Evolutionary conservation across 164 flowering plant genomes (phyloP).

Genomic region (Stephania yunnanensis): DNA sequence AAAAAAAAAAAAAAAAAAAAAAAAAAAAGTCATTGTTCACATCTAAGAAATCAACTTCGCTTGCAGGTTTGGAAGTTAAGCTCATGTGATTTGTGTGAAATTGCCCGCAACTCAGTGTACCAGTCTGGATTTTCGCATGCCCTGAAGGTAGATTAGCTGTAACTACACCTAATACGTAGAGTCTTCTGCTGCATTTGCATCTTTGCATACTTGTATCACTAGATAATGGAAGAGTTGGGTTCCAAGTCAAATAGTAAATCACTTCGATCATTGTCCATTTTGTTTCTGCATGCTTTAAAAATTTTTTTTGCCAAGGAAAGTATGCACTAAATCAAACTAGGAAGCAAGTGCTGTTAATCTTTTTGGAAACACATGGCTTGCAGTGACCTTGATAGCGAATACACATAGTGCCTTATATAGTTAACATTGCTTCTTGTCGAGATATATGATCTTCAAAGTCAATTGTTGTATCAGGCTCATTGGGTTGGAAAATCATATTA

Average conservation of each 20-base stretch:
- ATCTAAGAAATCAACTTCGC: neutral
- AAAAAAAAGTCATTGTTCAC: neutral
- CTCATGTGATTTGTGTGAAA: conserved; percentile 31
- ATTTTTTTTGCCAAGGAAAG: too few species aligned
- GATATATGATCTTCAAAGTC: neutral
- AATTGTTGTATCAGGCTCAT: conserved; percentile 48
- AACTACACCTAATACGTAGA: too few species aligned
- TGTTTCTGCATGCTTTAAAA: neutral
- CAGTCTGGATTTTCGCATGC: conserved; percentile 98
- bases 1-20: too few species aligned
- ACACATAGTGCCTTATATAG: too few species aligned
- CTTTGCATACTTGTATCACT: neutral
- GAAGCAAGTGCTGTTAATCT: neutral
- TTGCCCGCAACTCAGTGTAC: conserved; percentile 90
- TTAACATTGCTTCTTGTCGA: neutral
- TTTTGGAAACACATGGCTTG: neutral
- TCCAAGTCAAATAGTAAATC: neutral
- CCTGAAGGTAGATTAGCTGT: conserved; percentile 48
- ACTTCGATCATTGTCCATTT: neutral
- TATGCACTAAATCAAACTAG: neutral
- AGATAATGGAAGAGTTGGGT: neutral
- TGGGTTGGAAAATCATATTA: conserved; percentile 91
- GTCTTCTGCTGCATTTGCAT: neutral
- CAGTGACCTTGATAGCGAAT: too few species aligned
- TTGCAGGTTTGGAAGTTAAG: conserved; percentile 14